Conservation (phyloP, 116 monocot genomes). For the Iris pallida region DNA sequence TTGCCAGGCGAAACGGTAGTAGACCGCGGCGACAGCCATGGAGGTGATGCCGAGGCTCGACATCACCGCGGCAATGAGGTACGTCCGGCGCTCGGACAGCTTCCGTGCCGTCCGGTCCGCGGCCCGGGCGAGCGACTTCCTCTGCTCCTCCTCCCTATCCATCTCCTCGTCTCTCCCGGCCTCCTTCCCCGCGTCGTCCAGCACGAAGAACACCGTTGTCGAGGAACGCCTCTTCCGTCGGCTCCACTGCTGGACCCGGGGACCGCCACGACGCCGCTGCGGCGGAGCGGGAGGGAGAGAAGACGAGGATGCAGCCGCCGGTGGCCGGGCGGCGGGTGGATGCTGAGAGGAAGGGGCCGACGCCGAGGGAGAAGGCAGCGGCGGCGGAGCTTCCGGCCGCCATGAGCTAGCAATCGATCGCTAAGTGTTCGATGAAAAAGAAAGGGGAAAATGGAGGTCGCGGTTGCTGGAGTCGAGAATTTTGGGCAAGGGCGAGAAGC, state of each 20-base stretch:
- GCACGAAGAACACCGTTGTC: constrained; percentile 16
- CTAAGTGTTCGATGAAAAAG: neutral
- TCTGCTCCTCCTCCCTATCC: constrained; percentile 6
- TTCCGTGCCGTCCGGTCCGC: constrained; percentile 54
- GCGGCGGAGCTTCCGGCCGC: constrained; percentile 15
- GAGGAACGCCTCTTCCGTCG: neutral
- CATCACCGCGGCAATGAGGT: constrained; percentile 69
- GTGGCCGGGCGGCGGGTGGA: neutral
- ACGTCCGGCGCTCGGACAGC: constrained; percentile 55
- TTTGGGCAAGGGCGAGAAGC: neutral
- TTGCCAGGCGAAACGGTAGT: constrained; percentile 84
- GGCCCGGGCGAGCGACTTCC: constrained; percentile 17
- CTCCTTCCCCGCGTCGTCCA: neutral
- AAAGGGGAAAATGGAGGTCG: neutral
- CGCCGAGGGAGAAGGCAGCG: neutral
- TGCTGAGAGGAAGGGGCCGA: neutral
- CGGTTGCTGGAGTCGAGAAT: neutral
- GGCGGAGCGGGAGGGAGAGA: constrained; percentile 10
- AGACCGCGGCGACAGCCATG: constrained; percentile 83
- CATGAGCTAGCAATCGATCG: constrained; percentile 5
- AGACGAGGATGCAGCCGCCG: constrained; percentile 5
- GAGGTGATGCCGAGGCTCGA: constrained; percentile 83
- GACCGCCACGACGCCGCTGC: neutral
- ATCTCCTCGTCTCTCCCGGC: neutral
- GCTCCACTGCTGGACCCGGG: neutral